Base-by-base conservation (phyloP, 164 flowering plant genomes). In the Saururus chinensis region DNA sequence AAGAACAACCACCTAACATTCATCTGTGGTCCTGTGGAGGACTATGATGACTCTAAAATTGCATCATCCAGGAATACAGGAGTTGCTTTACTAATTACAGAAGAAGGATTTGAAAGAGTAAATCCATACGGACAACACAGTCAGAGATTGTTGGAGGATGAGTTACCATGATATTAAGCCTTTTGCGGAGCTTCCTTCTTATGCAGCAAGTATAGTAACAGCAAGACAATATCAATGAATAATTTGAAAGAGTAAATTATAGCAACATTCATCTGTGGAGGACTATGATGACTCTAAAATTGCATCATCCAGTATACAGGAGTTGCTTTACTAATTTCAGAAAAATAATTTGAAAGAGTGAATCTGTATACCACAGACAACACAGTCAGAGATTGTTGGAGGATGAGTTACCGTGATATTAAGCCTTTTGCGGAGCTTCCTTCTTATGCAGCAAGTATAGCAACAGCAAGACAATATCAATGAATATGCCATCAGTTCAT, bases 131-230 rank as follows among this genome's bases (percentile, higher is more conserved):
- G 45, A 41, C 45, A 41, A 41, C 45, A 9, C 17, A 45, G 17
- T 25, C 40, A 25, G 19, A 57, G 30, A 40, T 13, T 37, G 19
- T 12, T 4, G 49, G 17, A 12, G 17, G 14, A 8, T 56, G 45
- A 48, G 1, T 64, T 81, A 95, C 99, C 80, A 74, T 75, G 75
- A 95, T 88, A 68, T 84, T 87, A 62, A 95, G 76, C 57, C 25
- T 78, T 75, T 78, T 88, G 22, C 99, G 89, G 51, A 95, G 99
- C 78, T 91, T 95, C 73, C 95, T 81, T 74, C 99, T 81, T 54
- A 87, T 59, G 68, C 95, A 91, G 75, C 96, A 95, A 41, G 99
- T 95, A 63, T 91, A 88, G 76, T 97, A 95, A 66, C 99, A 95
- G 74, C 99, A 95, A 9, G 99, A 75, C 64, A 95, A 67, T 75